Base-by-base conservation (phyloP, 2,329 filamentous ascomycete species). In the Penicillium psychrosexuale region DNA sequence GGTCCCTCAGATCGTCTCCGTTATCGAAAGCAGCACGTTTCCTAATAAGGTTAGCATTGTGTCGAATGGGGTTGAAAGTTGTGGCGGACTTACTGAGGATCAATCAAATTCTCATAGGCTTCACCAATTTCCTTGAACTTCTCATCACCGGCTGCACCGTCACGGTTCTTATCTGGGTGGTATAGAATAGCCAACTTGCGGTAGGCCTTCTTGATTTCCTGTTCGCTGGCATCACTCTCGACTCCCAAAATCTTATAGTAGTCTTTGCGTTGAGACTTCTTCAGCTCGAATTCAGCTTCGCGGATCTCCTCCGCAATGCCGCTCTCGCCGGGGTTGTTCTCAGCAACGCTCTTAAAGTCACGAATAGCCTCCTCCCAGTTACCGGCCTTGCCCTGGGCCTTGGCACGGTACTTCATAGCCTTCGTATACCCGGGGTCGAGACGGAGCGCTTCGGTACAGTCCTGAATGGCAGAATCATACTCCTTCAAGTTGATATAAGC, bases 121-220 rank as follows among this genome's bases (percentile, higher is more conserved):
- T 99, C 94, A 67, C 91, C 90, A 72, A 97, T 89, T 72, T 99
- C 94, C 83, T 99, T 97, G 83, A 99, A 99, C 69, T 90, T 87
- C 67, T 91, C 93, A 59, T 94, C 94, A 48, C 85, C 81, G 55
- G 86, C 83, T 66, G 97, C 90, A 59, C 88, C 90, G 57, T 76
- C 71, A 1, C 88, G 90, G 77, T 97, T 99, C 84, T 99, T 99
- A 78, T 99, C 94, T 2, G 94, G 94, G 74, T 99, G 94, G 72
- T 96, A 89, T 61, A 92, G 81, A 64, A 99, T 93, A 53, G 94
- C 94, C 69, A 96, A 82, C 76, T 94, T 96, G 62, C 93, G 86
- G 79, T 99, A 99, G 1, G 93, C 94, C 78, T 92, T 93, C 82
- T 97, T 99, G 79, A 99, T 94, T 51, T 94, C 85, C 54, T 81